Base-by-base conservation (phyloP, 441 rosid species). In the Francoa sonchifolia region DNA sequence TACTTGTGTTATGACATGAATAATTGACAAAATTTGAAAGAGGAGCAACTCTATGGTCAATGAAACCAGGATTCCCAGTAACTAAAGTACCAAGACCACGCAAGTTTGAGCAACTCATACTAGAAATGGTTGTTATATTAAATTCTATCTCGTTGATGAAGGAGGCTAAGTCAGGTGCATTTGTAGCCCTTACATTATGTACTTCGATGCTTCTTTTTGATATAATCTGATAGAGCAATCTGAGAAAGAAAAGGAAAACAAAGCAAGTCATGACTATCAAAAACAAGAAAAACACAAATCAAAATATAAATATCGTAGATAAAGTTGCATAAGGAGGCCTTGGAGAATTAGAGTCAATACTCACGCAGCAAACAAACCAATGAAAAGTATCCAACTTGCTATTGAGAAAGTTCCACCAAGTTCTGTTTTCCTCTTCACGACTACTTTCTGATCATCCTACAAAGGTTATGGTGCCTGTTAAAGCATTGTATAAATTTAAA, bases 381-480 rank as follows among this genome's bases (percentile, higher is more conserved):
- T 68, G 74, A 92, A 92, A 34, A 92, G 80, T 21, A 86, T 92
- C 82, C 84, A 92, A 74, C 95, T 80, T 43, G 99, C 99, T 14
- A 92, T 71, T 2, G 99, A 92, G 42, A 92, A 82, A 21, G 82
- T 53, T 50, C 96, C 99, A 17, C 99, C 99, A 1, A 92, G 79
- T 52, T 92, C 99, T 0, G 96, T 92, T 74, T 92, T 92, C 41
- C 95, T 66, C 65, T 92, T 92, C 65, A 48, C 73, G 0, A 86
- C 84, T 49, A 69, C 67, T 33, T 70, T 61, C 44, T 66, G 99
- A 69, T 92, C 99, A 55, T 92, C 94, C 99, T 92, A 52, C 36
- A 47, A 30, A 17, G 28, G 23, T 28, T 17, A 25, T 8, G 14
- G 33, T 8, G 42, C 19, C 18, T 33, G 32, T 38, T 38, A 21